These are phyloP conservation scores for Fusarium irregulare DNA, from an alignment of 2,329 filamentous ascomycete species.

Conservation along the genomic window DNA sequence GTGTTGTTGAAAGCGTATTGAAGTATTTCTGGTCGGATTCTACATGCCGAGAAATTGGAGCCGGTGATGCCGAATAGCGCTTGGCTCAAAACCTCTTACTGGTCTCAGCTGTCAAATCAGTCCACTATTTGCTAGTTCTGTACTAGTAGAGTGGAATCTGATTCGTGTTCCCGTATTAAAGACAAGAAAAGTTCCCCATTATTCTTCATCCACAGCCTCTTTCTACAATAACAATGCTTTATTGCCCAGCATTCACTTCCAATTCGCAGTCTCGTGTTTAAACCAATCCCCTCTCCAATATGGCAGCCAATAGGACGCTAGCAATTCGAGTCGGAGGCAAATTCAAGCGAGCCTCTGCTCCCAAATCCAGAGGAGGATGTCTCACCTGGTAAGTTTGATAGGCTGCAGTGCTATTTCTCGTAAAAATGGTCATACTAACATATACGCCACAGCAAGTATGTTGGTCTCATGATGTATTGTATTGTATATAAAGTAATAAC, in stretches of 20 bases:
- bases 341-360: conserved; percentile 12
- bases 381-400: conserved; percentile 19
- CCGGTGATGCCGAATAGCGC: neutral
- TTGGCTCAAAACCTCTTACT: neutral
- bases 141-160: neutral
- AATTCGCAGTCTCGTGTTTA: conserved; percentile 6
- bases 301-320: neutral
- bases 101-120: neutral
- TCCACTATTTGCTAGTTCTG: neutral
- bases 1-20: neutral
- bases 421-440: neutral
- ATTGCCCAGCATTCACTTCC: neutral
- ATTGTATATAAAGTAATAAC: neutral
- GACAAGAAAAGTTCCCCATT: neutral
- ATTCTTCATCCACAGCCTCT: neutral
- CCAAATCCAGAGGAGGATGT: conserved; percentile 13
- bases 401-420: neutral
- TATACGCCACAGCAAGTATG: conserved; percentile 3
- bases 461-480: fast-evolving
- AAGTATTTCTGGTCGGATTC: neutral
- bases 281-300: neutral
- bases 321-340: neutral
- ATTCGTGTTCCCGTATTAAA: neutral
- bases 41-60: neutral
- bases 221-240: neutral